These are phyloP conservation scores for Epipyxis sp. DNA, from an alignment of 108 stramenopile genomes.

Conservation along the genomic window DNA sequence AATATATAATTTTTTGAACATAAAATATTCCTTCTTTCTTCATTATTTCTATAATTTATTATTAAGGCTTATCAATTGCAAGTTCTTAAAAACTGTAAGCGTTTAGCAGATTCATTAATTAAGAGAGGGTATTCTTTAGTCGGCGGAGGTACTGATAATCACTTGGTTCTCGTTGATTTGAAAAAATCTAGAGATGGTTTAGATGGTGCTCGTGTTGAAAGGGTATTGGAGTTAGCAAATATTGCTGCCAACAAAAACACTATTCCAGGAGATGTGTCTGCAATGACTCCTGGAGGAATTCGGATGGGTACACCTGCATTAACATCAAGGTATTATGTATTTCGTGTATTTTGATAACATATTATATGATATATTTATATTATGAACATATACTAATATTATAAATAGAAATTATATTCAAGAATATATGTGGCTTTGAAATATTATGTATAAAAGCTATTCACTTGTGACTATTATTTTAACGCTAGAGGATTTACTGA, in stretches of 20 bases:
- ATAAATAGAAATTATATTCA: too few relatives aligned
- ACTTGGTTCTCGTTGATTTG: slow-evolving; percentile 94
- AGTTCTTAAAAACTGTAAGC: slow-evolving; percentile 49
- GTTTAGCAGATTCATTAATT: slow-evolving; percentile 69
- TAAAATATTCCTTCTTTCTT: too few relatives aligned
- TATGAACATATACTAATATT: too few relatives aligned
- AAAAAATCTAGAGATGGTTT: slow-evolving; percentile 73
- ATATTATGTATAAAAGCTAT: too few relatives aligned
- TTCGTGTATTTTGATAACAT: too few relatives aligned
- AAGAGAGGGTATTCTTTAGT: slow-evolving; percentile 86
- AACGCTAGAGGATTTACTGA: slow-evolving; percentile 84
- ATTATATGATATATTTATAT: too few relatives aligned
- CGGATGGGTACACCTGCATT: slow-evolving; percentile 98
- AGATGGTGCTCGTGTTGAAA: slow-evolving; percentile 96
- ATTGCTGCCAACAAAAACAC: slow-evolving; percentile 95
- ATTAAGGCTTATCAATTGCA: slow-evolving; percentile 87
- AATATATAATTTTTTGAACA: too few relatives aligned
- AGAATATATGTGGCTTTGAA: too few relatives aligned
- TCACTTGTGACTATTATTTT: too few relatives aligned
- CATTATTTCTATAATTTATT: too few relatives aligned
- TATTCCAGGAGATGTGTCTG: slow-evolving; percentile 88
- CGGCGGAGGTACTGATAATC: slow-evolving; percentile 98
- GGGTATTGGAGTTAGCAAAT: slow-evolving; percentile 88
- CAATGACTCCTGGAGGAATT: slow-evolving; percentile 93
- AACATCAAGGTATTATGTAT: slow-evolving; percentile 74